Conservation (phyloP, 2,329 filamentous ascomycete species). For the Exophiala xenobiotica region DNA sequence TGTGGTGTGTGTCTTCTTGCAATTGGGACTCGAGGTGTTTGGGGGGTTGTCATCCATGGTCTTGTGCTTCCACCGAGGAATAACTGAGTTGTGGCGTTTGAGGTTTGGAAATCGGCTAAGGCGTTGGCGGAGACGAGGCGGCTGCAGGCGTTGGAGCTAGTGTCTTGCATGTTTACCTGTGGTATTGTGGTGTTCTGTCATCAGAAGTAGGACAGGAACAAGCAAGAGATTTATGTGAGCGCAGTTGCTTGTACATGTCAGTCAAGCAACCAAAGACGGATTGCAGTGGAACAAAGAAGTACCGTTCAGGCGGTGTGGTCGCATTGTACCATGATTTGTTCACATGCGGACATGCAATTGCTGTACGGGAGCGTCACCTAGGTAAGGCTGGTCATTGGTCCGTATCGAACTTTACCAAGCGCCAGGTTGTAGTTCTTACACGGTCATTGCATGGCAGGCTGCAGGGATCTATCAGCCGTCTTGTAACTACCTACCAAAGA, state of each 20-base stretch:
- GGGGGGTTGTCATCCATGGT: neutral
- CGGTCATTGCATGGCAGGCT: too few species aligned
- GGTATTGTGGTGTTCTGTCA: neutral
- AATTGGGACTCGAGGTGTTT: neutral
- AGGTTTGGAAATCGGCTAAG: neutral
- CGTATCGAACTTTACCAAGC: too few species aligned
- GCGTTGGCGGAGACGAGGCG: neutral
- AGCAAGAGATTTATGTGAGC: neutral
- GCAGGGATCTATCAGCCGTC: too few species aligned
- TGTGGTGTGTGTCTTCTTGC: neutral
- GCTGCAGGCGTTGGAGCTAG: neutral
- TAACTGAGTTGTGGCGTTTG: neutral
- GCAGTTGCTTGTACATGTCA: neutral
- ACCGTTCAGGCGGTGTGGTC: slow-evolving; percentile 8
- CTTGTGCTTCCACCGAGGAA: neutral
- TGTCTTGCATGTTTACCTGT: neutral
- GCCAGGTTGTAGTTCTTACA: too few species aligned
- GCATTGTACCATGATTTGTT: slow-evolving; percentile 5
- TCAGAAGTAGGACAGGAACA: too few species aligned
- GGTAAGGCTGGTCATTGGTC: too few species aligned
- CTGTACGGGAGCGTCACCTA: too few species aligned
- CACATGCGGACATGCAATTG: neutral
- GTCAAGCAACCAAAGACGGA: neutral
- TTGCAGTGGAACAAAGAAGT: neutral
- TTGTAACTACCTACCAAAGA: too few species aligned